A percentile compares a stretch with the other conserved stretches of the same genome.
Conservation (phyloP, 2,329 filamentous ascomycete genomes). For the Teratosphaeria epicoccoides region DNA sequence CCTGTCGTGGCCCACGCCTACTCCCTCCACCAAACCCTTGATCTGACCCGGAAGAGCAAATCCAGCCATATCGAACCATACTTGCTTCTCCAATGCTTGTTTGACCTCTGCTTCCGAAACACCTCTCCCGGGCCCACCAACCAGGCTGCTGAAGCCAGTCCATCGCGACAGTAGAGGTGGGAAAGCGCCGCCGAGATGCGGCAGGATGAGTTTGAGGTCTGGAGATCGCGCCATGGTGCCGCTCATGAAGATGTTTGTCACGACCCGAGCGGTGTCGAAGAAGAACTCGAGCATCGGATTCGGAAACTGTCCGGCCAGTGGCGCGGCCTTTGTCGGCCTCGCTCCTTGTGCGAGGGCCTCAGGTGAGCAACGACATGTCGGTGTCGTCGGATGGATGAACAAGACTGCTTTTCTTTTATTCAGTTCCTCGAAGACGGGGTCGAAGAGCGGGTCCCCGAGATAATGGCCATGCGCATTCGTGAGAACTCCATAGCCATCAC, state of each 20-base stretch:
- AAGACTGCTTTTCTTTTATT: constrained; percentile 37
- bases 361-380: constrained; percentile 27
- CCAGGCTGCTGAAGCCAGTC: constrained; percentile 29
- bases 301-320: constrained; percentile 30
- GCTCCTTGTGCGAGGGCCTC: constrained; percentile 9
- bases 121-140: constrained; percentile 26
- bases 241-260: constrained; percentile 39
- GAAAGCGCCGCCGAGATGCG: constrained; percentile 39
- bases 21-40: constrained; percentile 34
- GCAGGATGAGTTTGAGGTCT: constrained; percentile 38
- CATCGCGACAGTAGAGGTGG: constrained; percentile 37
- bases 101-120: constrained; percentile 20
- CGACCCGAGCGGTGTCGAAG: constrained; percentile 42
- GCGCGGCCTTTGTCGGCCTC: constrained; percentile 24
- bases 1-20: constrained; percentile 30
- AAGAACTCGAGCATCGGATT: constrained; percentile 42
- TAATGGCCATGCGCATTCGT: constrained; percentile 46
- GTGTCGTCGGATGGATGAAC: constrained; percentile 48
- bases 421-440: constrained; percentile 39
- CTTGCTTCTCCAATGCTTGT: constrained; percentile 29
- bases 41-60: constrained; percentile 41
- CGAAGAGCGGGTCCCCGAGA: constrained; percentile 37
- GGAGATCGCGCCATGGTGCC: constrained; percentile 38
- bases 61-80: constrained; percentile 45
- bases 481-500: constrained; percentile 42